Base-by-base conservation (phyloP, 2,329 filamentous ascomycete species). In the Alternaria sp. region DNA sequence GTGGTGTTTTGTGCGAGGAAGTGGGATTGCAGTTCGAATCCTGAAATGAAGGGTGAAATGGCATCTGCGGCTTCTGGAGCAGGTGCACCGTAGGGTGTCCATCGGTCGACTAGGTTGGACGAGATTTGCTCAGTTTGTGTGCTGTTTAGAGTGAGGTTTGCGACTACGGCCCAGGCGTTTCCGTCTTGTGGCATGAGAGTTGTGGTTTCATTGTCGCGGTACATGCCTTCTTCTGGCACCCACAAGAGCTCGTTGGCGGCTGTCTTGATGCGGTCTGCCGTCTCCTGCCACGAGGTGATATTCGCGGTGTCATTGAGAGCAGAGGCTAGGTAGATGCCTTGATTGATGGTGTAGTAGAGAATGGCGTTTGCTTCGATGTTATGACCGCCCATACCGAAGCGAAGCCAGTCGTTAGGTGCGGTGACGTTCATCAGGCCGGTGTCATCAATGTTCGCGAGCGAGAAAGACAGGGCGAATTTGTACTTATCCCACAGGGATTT, bases 161-260 rank as follows among this genome's bases (percentile, higher is more conserved):
- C 72, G 20, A 81, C 67, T 6, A 82, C 71, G 24, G 80, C 79
- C 79, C 78, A 81, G 12, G 71, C 70, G 55, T 82, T 82, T 24
- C 80, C 80, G 62, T 82, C 80, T 68, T 82, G 80, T 0, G 81
- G 81, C 43, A 86, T 79, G 4, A 90, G 77, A 0, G 80, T 80
- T 2, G 81, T 83, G 0, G 81, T 82, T 38, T 83, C 81, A 62
- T 87, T 87, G 71, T 86, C 84, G 55, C 81, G 79, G 75, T 88
- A 86, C 62, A 86, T 80, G 26, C 83, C 82, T n/a, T 78, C 78
- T 1, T 70, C 54, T 0, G 75, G 64, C 62, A 87, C 82, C 81
- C 83, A 88, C 59, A 85, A 81, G 48, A 81, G 76, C 11, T 70
- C 68, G 44, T 84, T 81, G 26, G 86, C 85, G 8, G 81, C 79